These are phyloP conservation scores for Sclerotiophoma versabilis DNA, from an alignment of 2,329 filamentous ascomycete genomes.

Conservation along the genomic window DNA sequence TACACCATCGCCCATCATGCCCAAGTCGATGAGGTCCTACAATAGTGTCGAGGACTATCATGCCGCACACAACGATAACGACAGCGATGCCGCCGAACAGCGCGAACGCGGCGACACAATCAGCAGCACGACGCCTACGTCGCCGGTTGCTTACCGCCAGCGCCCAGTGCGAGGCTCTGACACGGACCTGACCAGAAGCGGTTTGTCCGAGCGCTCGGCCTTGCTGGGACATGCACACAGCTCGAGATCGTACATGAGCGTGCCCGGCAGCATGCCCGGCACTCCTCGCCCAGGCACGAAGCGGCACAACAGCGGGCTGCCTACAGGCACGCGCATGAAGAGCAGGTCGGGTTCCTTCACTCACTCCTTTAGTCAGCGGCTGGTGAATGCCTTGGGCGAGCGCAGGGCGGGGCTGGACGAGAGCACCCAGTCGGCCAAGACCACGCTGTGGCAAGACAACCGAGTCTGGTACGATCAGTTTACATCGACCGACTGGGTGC, in stretches of 20 bases:
- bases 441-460: constrained; percentile 76
- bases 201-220: constrained; percentile 57
- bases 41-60: constrained; percentile 45
- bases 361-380: constrained; percentile 53
- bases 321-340: constrained; percentile 40
- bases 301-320: constrained; percentile 47
- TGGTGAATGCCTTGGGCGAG: constrained; percentile 65
- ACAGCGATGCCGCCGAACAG: constrained; percentile 42
- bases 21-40: constrained; percentile 46
- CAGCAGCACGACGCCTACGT: constrained; percentile 44
- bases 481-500: constrained; percentile 97
- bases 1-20: constrained; percentile 34
- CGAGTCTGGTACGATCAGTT: constrained; percentile 99
- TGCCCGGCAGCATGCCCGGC: constrained; percentile 48
- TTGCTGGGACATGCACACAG: constrained; percentile 52
- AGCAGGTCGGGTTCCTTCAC: constrained; percentile 46
- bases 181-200: constrained; percentile 40
- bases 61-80: constrained; percentile 44
- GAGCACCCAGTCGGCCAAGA: constrained; percentile 69
- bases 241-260: constrained; percentile 53
- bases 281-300: constrained; percentile 52
- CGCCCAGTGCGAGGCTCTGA: constrained; percentile 45
- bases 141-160: constrained; percentile 42
- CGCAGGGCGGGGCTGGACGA: constrained; percentile 60
- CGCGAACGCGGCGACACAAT: constrained; percentile 41